Conservation (phyloP, 2,329 filamentous ascomycete genomes). For the Rutstroemia sydowiana region DNA sequence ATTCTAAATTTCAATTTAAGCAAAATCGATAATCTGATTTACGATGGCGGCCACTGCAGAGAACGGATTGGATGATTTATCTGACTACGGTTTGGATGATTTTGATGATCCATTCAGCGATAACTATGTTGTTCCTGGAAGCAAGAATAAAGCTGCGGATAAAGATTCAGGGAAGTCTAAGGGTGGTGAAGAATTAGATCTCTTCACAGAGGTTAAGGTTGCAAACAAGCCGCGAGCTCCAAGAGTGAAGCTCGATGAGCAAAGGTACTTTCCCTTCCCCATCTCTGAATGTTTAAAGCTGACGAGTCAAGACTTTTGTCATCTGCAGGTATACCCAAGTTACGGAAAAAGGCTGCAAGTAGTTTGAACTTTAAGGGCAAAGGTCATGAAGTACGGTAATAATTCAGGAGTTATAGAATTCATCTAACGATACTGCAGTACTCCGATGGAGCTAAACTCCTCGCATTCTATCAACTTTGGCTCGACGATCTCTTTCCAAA, state of each 20-base stretch:
- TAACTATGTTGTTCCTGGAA: constrained; percentile 17
- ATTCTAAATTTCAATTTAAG: neutral
- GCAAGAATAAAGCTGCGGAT: constrained; percentile 34
- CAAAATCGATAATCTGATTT: too few species aligned
- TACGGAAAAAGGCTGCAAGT: constrained; percentile 63
- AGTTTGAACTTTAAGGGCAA: constrained; percentile 81
- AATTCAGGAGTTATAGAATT: neutral
- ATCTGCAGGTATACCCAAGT: constrained; percentile 71
- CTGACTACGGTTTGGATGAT: constrained; percentile 63
- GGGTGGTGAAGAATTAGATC: constrained; percentile 56
- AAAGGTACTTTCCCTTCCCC: constrained; percentile 42
- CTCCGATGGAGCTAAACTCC: constrained; percentile 70
- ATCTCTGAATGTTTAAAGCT: constrained; percentile 14
- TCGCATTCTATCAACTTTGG: constrained; percentile 94
- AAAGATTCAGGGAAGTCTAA: constrained; percentile 34
- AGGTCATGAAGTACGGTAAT: constrained; percentile 67
- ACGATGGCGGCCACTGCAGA: constrained; percentile 7
- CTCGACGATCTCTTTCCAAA: constrained; percentile 93
- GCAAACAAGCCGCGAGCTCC: constrained; percentile 65
- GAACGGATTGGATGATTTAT: constrained; percentile 57
- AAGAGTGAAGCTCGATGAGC: constrained; percentile 80
- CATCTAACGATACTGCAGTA: constrained; percentile 46
- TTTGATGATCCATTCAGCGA: constrained; percentile 24
- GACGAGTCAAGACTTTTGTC: constrained; percentile 64
- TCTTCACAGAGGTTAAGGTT: constrained; percentile 81